A percentile compares a stretch with the other conserved stretches of the same genome.
Evolutionary conservation across 2,329 filamentous ascomycete species (phyloP).

Genomic region (Akanthomyces uredinophilus): DNA sequence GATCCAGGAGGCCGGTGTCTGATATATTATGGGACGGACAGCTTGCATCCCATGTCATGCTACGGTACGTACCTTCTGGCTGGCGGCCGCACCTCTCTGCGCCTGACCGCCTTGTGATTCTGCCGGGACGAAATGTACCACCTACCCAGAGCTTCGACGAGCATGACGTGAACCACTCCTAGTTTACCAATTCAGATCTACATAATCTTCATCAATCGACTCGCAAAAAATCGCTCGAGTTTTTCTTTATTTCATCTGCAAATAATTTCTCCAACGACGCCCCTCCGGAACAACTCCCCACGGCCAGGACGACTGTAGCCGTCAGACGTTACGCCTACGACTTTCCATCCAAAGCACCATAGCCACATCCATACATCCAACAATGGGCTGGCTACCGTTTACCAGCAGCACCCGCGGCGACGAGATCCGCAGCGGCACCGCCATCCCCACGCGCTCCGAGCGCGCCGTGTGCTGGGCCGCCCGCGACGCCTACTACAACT

Average conservation of each 20-base stretch:
- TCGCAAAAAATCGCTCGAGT: too few species aligned
- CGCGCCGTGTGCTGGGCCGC: conserved; percentile 84
- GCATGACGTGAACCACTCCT: background rate
- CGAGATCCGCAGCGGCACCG: conserved; percentile 50
- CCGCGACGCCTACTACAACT: conserved; percentile 82
- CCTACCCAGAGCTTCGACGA: background rate
- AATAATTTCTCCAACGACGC: too few species aligned
- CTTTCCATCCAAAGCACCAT: background rate
- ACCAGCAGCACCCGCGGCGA: conserved; percentile 43
- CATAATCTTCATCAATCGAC: background rate
- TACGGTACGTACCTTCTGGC: background rate
- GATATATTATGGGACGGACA: background rate
- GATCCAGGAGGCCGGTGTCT: background rate
- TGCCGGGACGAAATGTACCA: background rate
- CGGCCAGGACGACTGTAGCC: background rate
- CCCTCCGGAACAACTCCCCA: too few species aligned
- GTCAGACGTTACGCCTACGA: background rate
- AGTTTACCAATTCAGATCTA: background rate
- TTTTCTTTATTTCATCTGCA: too few species aligned
- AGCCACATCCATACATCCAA: conserved; percentile 14
- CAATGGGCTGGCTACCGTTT: conserved; percentile 47
- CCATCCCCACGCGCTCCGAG: conserved; percentile 80
- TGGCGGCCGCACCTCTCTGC: background rate
- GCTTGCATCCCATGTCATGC: background rate
- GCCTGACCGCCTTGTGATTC: conserved; percentile 11